Conservation (phyloP, 345 rosid species). For the Melaleuca alternifolia region DNA sequence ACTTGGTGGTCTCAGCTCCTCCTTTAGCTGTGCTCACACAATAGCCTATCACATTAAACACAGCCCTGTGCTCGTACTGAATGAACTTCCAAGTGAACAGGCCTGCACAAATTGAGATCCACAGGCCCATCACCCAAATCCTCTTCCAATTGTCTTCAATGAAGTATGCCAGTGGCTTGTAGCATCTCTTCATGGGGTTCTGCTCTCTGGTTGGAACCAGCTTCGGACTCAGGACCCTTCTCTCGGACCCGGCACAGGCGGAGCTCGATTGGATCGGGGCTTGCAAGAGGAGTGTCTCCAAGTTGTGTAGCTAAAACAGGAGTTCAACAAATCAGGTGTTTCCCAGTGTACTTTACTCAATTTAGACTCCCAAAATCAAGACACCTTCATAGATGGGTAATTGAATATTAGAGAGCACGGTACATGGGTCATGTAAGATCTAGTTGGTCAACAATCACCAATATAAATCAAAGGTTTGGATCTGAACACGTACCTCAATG, state of each 20-base stretch:
- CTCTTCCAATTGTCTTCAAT: constrained; percentile 78
- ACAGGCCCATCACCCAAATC: constrained; percentile 62
- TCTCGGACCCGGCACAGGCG: constrained; percentile 20
- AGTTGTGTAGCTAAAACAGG: constrained; percentile 39
- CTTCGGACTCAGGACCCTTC: constrained; percentile 55
- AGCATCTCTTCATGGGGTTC: constrained; percentile 45
- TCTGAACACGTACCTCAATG: constrained; percentile 38
- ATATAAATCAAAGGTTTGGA: neutral
- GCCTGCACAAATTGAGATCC: constrained; percentile 49
- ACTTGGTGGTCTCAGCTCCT: constrained; percentile 62
- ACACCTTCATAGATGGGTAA: neutral
- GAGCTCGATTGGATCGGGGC: constrained; percentile 42
- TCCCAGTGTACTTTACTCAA: neutral
- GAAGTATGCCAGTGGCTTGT: constrained; percentile 24
- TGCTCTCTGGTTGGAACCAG: constrained; percentile 57
- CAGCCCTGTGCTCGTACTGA: constrained; percentile 48
- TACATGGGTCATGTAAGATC: neutral
- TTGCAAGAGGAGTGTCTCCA: constrained; percentile 65
- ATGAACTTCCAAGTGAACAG: constrained; percentile 76
- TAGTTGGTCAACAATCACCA: neutral
- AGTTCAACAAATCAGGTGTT: neutral
- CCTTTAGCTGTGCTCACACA: constrained; percentile 78
- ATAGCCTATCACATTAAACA: constrained; percentile 59
- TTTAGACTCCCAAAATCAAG: neutral
- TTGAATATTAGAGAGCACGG: neutral